Evolutionary conservation across 228 moss, liverwort and hornwort genomes (phyloP).

Genomic region (Sphagnum magellanicum): DNA sequence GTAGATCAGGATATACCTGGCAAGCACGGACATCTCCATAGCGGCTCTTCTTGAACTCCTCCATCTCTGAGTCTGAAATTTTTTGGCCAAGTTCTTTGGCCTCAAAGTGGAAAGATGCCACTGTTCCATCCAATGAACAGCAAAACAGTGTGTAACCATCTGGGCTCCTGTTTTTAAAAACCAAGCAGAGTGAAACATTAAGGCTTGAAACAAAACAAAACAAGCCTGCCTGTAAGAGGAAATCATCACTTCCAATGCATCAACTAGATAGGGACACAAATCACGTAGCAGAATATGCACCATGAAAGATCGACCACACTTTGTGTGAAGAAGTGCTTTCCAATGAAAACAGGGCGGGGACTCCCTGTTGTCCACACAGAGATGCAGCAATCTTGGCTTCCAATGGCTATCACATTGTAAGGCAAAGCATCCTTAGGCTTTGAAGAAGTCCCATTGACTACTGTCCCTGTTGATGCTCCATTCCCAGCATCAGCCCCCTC

Average conservation of each 20-base stretch:
- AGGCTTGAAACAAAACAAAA: too few relatives aligned
- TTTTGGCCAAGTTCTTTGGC: constrained; percentile 77
- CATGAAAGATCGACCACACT: constrained; percentile 97
- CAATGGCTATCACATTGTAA: constrained; percentile 95
- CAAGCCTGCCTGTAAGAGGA: too few relatives aligned
- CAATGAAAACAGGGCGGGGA: constrained; percentile 93
- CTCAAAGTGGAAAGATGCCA: constrained; percentile 79
- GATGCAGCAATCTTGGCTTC: constrained; percentile 96
- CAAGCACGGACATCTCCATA: constrained; percentile 91
- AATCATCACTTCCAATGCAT: too few relatives aligned
- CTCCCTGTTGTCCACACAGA: constrained; percentile 99
- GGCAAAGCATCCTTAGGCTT: constrained; percentile 48
- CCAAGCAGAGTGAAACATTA: neutral
- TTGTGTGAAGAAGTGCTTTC: constrained; percentile 92
- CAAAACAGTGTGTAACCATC: constrained; percentile 96
- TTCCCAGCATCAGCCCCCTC: constrained; percentile 24
- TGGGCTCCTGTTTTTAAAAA: constrained; percentile 57
- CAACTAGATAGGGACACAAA: too few relatives aligned
- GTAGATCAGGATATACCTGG: constrained; percentile 21
- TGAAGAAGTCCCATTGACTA: constrained; percentile 33
- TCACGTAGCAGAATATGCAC: constrained; percentile 10
- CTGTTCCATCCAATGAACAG: constrained; percentile 96
- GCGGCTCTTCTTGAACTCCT: constrained; percentile 80
- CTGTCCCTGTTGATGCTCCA: constrained; percentile 24
- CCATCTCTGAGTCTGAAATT: constrained; percentile 84